Percentiles rank a stretch among this genome's conserved stretches.
Evolutionary conservation across 306 rosid species (phyloP).

Genomic region (Glycine tomentella): DNA sequence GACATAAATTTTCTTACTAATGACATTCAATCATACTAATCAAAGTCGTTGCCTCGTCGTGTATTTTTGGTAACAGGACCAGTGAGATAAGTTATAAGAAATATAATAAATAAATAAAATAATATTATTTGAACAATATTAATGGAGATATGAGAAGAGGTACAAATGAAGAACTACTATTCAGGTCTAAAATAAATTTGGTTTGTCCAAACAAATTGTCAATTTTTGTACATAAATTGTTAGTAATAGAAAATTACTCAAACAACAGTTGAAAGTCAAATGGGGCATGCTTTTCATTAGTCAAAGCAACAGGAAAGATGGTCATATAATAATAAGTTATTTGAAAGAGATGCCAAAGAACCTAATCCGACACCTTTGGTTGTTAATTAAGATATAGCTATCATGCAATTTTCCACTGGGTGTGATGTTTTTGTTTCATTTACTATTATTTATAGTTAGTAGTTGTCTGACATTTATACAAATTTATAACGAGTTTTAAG

Average conservation of each 20-base stretch:
- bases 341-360: conserved; percentile 1
- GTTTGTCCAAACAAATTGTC: not conserved
- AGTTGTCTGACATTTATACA: not conserved
- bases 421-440: not conserved
- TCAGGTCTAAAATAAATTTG: not conserved
- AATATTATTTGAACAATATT: not conserved
- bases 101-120: conserved; percentile 39
- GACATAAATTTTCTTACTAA: conserved; percentile 22
- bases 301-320: conserved; percentile 22
- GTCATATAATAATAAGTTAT: not conserved
- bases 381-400: not conserved
- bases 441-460: not conserved
- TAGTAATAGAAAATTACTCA: not conserved
- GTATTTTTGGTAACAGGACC: not conserved
- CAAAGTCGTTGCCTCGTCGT: not conserved
- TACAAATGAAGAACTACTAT: no score
- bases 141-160: no score
- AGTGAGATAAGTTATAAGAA: not conserved
- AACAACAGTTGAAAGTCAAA: conserved; percentile 47
- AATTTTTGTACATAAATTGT: not conserved
- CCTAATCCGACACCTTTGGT: conserved; percentile 20
- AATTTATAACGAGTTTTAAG: not conserved
- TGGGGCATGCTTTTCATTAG: not conserved
- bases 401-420: not conserved
- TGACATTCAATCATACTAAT: not conserved